Evolutionary conservation across 2,329 filamentous ascomycete species (phyloP), one percentile per base, ranked within the genome.

Genomic region (Beauveria medogensis): DNA sequence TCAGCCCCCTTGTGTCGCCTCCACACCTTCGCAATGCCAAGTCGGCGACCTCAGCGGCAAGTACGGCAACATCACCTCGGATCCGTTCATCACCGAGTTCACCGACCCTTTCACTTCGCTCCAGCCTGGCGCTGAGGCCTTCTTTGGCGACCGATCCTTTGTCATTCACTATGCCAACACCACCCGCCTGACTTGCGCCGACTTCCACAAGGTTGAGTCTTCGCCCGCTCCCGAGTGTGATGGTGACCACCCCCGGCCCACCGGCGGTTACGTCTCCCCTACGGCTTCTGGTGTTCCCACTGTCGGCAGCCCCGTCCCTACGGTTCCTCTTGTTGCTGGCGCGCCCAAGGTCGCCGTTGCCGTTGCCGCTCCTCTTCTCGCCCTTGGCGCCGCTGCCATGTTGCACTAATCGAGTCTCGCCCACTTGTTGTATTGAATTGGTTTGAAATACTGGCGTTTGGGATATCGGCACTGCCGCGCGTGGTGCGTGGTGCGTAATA

Each of bases 41-140:
- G 83, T 90, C 12, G 90, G 90, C 65, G 90, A 93, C 71, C 78
- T 92, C 60, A 82, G 83, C 67, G 90, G 90, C 69, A 93, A 93
- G 76, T 77, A 88, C 68, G 88, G 88, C 64, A 78, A 79, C 63
- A 81, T 89, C 67, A 77, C 72, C 28, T 71, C 73, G 30, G 78
- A 80, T 64, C 75, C 79, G 14, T 86, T 80, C 69, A 69, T 70
- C 30, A 73, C 71, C 60, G 75, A 73, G 54, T 88, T 83, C 73
- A 69, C 72, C 62, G 87, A 90, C 68, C 70, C 74, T 24, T 89
- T 79, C 68, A 74, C 80, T n/a, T 83, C 85, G 4, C 80, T 84
- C 37, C 67, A 74, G 48, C 69, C 77, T 16, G 80, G 78, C 41
- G 72, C 77, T 46, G 77, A 76, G 7, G 75, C 81, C 55, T 90